These are phyloP conservation scores for Schoenoplectus tabernaemontani DNA, from an alignment of 202 grass and related monocot genomes.

Conservation along the genomic window DNA sequence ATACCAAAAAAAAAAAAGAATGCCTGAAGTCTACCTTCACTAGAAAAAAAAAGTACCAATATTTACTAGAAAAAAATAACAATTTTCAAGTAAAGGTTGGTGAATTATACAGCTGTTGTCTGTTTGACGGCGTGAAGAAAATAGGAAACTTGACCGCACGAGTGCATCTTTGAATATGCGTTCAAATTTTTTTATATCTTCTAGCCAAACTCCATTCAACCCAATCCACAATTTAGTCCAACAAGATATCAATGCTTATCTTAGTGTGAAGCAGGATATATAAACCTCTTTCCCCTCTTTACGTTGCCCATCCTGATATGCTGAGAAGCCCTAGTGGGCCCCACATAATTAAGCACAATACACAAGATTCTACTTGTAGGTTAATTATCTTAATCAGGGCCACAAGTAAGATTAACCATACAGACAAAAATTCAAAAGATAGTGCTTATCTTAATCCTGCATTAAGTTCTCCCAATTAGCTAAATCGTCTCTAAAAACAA, in stretches of 20 bases:
- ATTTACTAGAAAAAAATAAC: no score
- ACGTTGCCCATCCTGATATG: neutral
- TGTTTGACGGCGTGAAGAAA: neutral
- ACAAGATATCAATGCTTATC: conserved; percentile 14
- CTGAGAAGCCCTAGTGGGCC: neutral
- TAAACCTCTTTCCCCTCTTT: neutral
- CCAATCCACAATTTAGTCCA: conserved; percentile 21
- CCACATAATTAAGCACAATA: conserved; percentile 12
- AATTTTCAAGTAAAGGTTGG: neutral
- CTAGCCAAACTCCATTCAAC: conserved; percentile 7
- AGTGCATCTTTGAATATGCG: conserved; percentile 12
- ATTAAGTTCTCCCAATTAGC: conserved; percentile 15
- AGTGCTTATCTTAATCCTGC: conserved; percentile 20
- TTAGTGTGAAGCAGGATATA: neutral
- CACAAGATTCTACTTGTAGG: conserved; percentile 6
- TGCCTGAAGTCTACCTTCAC: no score
- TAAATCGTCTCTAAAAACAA: neutral
- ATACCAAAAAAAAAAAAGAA: no score
- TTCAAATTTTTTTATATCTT: conserved; percentile 4
- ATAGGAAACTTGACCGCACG: conserved; percentile 12
- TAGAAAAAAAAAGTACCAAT: no score
- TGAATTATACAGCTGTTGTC: neutral
- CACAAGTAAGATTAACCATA: conserved; percentile 10
- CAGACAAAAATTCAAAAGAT: neutral
- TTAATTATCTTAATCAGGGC: conserved; percentile 24